phyloP scores from a whole-genome alignment of 768 basidiomycete species.

The Neoboletus brunneissimus region DNA sequence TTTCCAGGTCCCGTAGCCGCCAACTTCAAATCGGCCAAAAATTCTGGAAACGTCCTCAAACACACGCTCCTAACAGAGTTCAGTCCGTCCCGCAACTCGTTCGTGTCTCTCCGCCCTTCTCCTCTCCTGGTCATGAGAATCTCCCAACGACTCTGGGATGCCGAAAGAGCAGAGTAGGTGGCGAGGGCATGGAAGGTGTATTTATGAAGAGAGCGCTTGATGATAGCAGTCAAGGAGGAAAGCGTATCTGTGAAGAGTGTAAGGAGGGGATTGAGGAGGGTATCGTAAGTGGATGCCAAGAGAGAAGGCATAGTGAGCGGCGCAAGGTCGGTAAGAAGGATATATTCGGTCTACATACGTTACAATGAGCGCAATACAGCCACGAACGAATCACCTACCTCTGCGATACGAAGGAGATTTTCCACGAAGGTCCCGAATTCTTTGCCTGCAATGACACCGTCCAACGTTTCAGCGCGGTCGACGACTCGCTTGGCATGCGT shows the following conservation, averaged over 20 bases:
- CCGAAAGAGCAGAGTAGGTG: conserved; percentile 57
- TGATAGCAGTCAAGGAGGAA: conserved; percentile 57
- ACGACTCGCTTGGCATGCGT: conserved; percentile 64
- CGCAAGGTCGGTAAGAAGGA: conserved; percentile 57
- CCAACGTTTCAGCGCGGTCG: conserved; percentile 67
- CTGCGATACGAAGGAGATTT: conserved; percentile 59
- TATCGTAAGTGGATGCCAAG: conserved; percentile 56
- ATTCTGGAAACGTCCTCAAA: conserved; percentile 81
- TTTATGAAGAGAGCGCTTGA: conserved; percentile 75
- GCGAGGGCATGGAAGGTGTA: conserved; percentile 79
- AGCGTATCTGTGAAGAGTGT: conserved; percentile 64
- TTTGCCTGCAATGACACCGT: conserved; percentile 60
- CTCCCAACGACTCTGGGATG: conserved; percentile 65
- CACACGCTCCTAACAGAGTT: conserved; percentile 65
- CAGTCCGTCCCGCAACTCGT: conserved; percentile 71
- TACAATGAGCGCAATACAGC: not conserved
- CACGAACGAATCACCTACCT: conserved; percentile 40
- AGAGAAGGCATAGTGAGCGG: conserved; percentile 52
- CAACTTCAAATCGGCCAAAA: conserved; percentile 73
- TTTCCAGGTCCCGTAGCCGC: conserved; percentile 48
- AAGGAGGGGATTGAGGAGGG: conserved; percentile 63
- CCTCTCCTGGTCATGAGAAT: conserved; percentile 54
- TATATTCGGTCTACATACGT: conserved; percentile 59
- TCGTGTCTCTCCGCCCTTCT: conserved; percentile 44
- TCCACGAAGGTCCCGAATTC: conserved; percentile 75